Conservation (phyloP, 371 early-diverging fungal genomes). For the Capillidium rhysosporum region DNA sequence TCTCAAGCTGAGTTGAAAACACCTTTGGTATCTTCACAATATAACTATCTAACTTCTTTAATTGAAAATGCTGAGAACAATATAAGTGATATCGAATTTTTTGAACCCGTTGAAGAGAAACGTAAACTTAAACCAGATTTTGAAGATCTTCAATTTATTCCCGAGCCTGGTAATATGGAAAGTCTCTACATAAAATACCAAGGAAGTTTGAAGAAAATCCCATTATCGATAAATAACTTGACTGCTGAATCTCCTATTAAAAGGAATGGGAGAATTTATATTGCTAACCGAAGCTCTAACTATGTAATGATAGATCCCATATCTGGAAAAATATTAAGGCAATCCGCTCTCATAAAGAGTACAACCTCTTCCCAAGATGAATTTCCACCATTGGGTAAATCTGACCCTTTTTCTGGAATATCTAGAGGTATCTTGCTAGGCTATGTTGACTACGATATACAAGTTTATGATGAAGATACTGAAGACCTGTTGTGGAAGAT, state of each 20-base stretch:
- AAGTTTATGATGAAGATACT: neutral
- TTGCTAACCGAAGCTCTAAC: conserved; percentile 37
- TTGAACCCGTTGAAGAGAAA: neutral
- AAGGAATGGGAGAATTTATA: conserved; percentile 33
- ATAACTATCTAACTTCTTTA: neutral
- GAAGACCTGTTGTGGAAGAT: conserved; percentile 9
- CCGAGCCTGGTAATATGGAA: conserved; percentile 59
- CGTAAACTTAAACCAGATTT: conserved; percentile 3
- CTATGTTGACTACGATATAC: neutral
- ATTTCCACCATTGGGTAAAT: neutral
- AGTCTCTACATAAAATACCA: conserved; percentile 38
- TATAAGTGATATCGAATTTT: neutral
- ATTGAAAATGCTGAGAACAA: neutral
- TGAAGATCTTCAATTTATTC: conserved; percentile 32
- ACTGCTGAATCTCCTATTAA: conserved; percentile 36
- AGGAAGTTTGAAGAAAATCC: conserved; percentile 37
- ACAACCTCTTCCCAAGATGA: conserved; percentile 9
- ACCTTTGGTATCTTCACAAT: conserved; percentile 7
- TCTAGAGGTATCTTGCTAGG: conserved; percentile 19
- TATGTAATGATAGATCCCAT: conserved; percentile 49
- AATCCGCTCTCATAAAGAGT: conserved; percentile 19
- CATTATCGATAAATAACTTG: conserved; percentile 43
- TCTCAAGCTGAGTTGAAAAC: conserved; percentile 9
- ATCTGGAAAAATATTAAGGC: conserved; percentile 26
- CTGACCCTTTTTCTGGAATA: neutral